Conservation (phyloP, 2,329 filamentous ascomycete genomes). For the Proliferodiscus dingleyae region DNA sequence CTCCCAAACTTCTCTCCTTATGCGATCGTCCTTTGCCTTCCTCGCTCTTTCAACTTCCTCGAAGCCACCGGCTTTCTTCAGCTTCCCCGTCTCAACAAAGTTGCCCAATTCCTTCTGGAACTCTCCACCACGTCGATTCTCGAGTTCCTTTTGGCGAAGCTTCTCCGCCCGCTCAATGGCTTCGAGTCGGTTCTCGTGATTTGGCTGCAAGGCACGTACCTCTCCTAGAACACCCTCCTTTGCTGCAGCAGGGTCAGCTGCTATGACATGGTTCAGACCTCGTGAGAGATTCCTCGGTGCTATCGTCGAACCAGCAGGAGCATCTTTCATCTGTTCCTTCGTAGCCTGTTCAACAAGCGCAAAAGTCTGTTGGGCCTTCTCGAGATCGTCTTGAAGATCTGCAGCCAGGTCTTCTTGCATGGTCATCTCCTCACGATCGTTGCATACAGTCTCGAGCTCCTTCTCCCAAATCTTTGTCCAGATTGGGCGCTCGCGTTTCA, state of each 20-base stretch:
- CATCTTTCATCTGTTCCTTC: slow-evolving; percentile 90
- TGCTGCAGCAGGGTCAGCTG: slow-evolving; percentile 68
- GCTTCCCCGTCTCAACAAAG: slow-evolving; percentile 84
- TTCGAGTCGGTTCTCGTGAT: slow-evolving; percentile 88
- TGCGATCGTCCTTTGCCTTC: slow-evolving; percentile 79
- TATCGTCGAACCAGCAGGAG: slow-evolving; percentile 46
- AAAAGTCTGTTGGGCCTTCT: slow-evolving; percentile 91
- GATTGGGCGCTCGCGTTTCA: slow-evolving; percentile 86
- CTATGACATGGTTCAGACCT: slow-evolving; percentile 48
- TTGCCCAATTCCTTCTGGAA: slow-evolving; percentile 79
- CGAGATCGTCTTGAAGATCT: slow-evolving; percentile 88
- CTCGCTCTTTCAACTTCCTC: slow-evolving; percentile 88
- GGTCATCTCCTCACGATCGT: slow-evolving; percentile 88
- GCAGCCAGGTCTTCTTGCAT: slow-evolving; percentile 94
- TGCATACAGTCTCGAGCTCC: slow-evolving; percentile 91
- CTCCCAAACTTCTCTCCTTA: slow-evolving; percentile 74
- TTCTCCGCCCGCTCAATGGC: slow-evolving; percentile 97
- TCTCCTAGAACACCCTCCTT: slow-evolving; percentile 91
- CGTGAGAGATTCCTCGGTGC: slow-evolving; percentile 49
- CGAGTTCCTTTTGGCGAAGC: slow-evolving; percentile 81
- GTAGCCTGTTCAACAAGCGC: slow-evolving; percentile 94
- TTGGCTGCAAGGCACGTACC: slow-evolving; percentile 87
- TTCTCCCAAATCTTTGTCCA: slow-evolving; percentile 99
- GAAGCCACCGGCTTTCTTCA: slow-evolving; percentile 94
- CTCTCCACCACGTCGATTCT: slow-evolving; percentile 61